These are phyloP conservation scores for Russula dissimulans DNA, from an alignment of 768 basidiomycete genomes.

Conservation along the genomic window DNA sequence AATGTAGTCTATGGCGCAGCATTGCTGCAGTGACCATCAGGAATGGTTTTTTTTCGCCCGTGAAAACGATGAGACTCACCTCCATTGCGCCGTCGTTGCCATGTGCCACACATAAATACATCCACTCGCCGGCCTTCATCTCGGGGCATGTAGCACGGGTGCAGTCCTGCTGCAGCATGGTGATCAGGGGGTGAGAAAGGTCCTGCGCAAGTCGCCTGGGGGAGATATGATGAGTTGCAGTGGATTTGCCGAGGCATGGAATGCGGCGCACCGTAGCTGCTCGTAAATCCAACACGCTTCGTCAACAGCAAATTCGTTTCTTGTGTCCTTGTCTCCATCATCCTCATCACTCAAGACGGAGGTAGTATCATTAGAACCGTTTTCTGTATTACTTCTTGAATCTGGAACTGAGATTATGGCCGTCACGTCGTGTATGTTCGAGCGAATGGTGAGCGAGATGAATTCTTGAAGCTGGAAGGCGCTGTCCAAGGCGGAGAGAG, in stretches of 20 bases:
- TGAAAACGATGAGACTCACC: conserved; percentile 33
- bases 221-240: background rate
- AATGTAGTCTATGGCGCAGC: conserved; percentile 96
- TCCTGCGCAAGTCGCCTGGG: conserved; percentile 79
- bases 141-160: conserved; percentile 81
- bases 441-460: conserved; percentile 76
- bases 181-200: conserved; percentile 76
- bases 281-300: conserved; percentile 81
- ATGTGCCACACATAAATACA: conserved; percentile 92
- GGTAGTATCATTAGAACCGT: conserved; percentile 14
- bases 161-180: conserved; percentile 80
- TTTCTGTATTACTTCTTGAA: conserved; percentile 19
- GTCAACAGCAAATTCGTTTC: conserved; percentile 55
- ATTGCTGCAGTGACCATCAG: conserved; percentile 47
- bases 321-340: conserved; percentile 28
- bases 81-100: conserved; percentile 83
- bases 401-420: conserved; percentile 67
- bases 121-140: conserved; percentile 99
- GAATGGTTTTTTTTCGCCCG: background rate
- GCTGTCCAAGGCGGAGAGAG: conserved; percentile 70
- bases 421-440: conserved; percentile 84
- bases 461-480: conserved; percentile 95
- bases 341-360: conserved; percentile 25
- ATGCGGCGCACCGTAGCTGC: conserved; percentile 38
- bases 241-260: background rate